These are phyloP conservation scores for Chamaecrista fasciculata DNA, from an alignment of 306 rosid species.

Conservation along the genomic window DNA sequence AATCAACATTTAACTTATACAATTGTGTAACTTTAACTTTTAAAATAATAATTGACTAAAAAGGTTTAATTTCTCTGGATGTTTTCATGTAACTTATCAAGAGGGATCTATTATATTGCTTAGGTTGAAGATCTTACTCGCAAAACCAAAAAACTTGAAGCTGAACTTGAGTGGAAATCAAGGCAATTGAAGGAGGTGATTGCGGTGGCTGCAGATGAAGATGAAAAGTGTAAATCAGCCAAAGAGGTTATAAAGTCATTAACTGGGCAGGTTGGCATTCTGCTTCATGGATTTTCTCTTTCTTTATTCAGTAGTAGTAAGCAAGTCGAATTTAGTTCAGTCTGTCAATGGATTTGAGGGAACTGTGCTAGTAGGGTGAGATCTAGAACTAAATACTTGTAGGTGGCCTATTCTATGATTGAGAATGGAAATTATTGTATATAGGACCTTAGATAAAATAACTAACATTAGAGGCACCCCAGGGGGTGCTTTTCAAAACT, in stretches of 20 bases:
- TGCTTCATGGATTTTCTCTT: neutral
- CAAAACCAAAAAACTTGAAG: conserved; percentile 70
- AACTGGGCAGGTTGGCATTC: conserved; percentile 63
- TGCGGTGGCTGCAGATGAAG: conserved; percentile 78
- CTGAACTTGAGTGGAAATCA: conserved; percentile 67
- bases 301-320: conserved; percentile 13
- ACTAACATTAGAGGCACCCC: neutral
- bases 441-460: conserved; percentile 2
- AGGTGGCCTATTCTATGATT: conserved; percentile 1
- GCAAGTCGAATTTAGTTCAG: conserved; percentile 2
- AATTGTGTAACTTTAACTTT: neutral
- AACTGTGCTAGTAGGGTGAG: conserved; percentile 5
- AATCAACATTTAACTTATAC: neutral
- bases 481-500: neutral
- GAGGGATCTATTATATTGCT: conserved; percentile 18
- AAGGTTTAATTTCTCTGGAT: conserved; percentile 16
- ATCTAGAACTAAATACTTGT: conserved; percentile 1
- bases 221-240: conserved; percentile 82
- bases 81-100: neutral
- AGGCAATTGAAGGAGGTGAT: conserved; percentile 70
- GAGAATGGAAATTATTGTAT: neutral
- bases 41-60: neutral
- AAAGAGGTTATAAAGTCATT: conserved; percentile 85
- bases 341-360: conserved; percentile 24
- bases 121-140: conserved; percentile 74